These are phyloP conservation scores for Wickerhamiella dianesei DNA, from an alignment of 805 yeast species.

Conservation along the genomic window DNA sequence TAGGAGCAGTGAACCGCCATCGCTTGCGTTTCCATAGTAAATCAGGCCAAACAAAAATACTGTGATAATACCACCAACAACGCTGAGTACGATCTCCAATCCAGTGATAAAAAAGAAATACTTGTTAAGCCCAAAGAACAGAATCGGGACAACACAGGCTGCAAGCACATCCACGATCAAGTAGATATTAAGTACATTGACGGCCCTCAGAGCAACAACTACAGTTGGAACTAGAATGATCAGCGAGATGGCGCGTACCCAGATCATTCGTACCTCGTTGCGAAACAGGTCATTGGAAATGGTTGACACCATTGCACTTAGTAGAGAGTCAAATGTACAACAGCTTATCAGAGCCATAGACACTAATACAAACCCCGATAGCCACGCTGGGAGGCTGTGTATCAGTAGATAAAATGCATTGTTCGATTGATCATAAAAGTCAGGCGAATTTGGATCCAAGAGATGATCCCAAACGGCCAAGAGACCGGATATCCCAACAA, in stretches of 20 bases:
- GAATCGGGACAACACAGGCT: constrained; percentile 68
- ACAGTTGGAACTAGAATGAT: constrained; percentile 69
- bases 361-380: constrained; percentile 65
- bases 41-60: constrained; percentile 75
- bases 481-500: constrained; percentile 72
- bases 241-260: constrained; percentile 55
- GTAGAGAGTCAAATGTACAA: constrained; percentile 77
- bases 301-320: constrained; percentile 75
- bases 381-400: constrained; percentile 67
- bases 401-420: constrained; percentile 57
- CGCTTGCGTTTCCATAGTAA: constrained; percentile 49
- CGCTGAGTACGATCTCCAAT: constrained; percentile 69
- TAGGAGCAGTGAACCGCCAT: constrained; percentile 62
- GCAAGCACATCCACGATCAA: constrained; percentile 82
- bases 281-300: constrained; percentile 80
- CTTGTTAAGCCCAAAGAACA: constrained; percentile 63
- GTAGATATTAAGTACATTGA: constrained; percentile 71
- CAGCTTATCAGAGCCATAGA: constrained; percentile 63
- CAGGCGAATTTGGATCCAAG: constrained; percentile 29
- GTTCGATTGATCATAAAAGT: constrained; percentile 40
- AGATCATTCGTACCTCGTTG: constrained; percentile 53
- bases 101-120: constrained; percentile 57
- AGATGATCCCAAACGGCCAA: constrained; percentile 83
- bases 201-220: constrained; percentile 70
- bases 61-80: constrained; percentile 63